A percentile compares a stretch with the other conserved stretches of the same genome.
Evolutionary conservation across 371 early-diverging fungal genomes (phyloP).

Genomic region (Circinella minor): DNA sequence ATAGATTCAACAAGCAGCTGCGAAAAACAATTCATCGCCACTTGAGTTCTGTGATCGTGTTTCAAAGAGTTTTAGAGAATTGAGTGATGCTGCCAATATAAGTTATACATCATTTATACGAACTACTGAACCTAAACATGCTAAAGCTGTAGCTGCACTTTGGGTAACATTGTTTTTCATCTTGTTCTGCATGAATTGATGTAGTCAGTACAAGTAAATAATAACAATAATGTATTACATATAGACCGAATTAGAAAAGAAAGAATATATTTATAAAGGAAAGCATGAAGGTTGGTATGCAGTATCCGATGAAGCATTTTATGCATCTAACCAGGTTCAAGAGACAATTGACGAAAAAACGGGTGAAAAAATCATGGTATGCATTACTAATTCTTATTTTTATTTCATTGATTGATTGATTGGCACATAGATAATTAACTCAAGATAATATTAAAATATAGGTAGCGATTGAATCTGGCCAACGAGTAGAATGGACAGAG

Average conservation of each 20-base stretch:
- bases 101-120: constrained; percentile 84
- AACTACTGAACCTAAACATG: constrained; percentile 84
- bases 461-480: constrained; percentile 83
- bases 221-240: neutral
- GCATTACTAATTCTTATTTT: neutral
- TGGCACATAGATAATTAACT: too few species aligned
- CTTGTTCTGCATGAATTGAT: neutral
- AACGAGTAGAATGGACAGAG: constrained; percentile 84
- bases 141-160: constrained; percentile 68
- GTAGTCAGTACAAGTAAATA: neutral
- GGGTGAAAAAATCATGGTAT: constrained; percentile 58
- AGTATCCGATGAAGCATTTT: constrained; percentile 95
- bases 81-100: constrained; percentile 78
- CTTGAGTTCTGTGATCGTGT: constrained; percentile 79
- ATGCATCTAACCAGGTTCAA: constrained; percentile 75
- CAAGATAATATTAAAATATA: constrained; percentile 12
- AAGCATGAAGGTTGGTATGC: constrained; percentile 95
- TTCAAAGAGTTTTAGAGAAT: constrained; percentile 76
- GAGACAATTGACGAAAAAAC: constrained; percentile 63
- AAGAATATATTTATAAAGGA: constrained; percentile 92
- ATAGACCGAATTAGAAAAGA: constrained; percentile 64
- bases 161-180: constrained; percentile 62
- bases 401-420: neutral
- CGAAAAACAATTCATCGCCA: constrained; percentile 59
- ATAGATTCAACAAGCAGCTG: constrained; percentile 93